Evolutionary conservation across 352 stramenopile species (phyloP), one percentile per base, ranked within the genome.

Genomic region (Thraustotheca clavata): DNA sequence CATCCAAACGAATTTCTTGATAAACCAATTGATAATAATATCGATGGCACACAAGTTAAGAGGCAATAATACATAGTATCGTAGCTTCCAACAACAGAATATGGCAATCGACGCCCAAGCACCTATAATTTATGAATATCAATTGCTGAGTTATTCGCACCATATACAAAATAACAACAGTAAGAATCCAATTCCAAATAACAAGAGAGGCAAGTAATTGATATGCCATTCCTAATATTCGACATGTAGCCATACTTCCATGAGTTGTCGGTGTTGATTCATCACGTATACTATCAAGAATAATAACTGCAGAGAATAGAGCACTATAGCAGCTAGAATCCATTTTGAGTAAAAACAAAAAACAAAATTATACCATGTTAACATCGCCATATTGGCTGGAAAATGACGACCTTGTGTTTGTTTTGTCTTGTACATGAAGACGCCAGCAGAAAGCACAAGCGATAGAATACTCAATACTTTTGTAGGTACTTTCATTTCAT

Each of bases 141-240:
- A 38, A 29, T 57, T 8, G 49, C 26, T 18, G 12, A 6, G 50
- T 8, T 14, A 47, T 49, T 14, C 32, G 4, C 41, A 62, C 57
- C 57, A 65, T 27, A 46, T 65, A 49, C n/a, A 65, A 38, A 9
- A 49, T 46, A 26, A 33, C 41, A 9, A 35, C 22, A 7, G 46
- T 24, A 1, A 65, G 32, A 12, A 65, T 49, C 57, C 57, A 65
- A 11, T 65, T 43, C 57, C 57, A 65, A 1, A 65, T 8, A 27
- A 65, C 29, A 7, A 26, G 14, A 5, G 57, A 54, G 11, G 38
- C 38, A 8, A 26, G 20, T 22, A 43, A 24, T n/a, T 65, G 57
- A 46, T 54, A 65, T 8, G 32, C n/a, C 16, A 65, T 29, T 18
- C 57, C 57, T 34, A 54, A 26, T 20, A 65, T 32, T 29, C 57